phyloP scores from a whole-genome alignment of 2,329 filamentous ascomycete species.

The Fusarium haematococcum region DNA sequence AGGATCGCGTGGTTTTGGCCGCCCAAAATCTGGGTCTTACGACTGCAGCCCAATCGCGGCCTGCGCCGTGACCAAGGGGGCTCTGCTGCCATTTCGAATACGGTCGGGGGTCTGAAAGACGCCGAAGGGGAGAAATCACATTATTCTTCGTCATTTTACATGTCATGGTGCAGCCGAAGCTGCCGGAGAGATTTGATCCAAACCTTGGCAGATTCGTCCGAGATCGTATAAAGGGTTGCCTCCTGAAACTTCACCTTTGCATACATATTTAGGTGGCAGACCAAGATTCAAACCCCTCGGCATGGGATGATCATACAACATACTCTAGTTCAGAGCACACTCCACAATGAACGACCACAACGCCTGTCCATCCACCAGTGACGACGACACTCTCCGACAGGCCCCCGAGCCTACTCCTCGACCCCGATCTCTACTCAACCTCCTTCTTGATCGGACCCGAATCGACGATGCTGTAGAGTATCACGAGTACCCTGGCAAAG shows the following conservation, averaged over 20 bases:
- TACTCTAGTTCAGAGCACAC: neutral
- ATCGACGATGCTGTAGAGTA: slow-evolving; percentile 68
- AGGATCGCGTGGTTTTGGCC: slow-evolving; percentile 24
- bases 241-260: neutral
- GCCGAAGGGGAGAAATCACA: slow-evolving; percentile 10
- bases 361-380: slow-evolving; percentile 8
- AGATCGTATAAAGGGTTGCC: slow-evolving; percentile 28
- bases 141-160: slow-evolving; percentile 8
- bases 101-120: neutral
- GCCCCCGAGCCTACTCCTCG: neutral
- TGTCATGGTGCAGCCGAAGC: slow-evolving; percentile 10
- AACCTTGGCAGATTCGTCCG: slow-evolving; percentile 10
- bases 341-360: slow-evolving; percentile 11
- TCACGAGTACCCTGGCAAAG: slow-evolving; percentile 68
- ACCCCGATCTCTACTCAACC: slow-evolving; percentile 42
- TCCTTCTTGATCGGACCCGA: slow-evolving; percentile 68
- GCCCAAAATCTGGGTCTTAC: neutral
- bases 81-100: neutral
- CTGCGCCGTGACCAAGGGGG: slow-evolving; percentile 1
- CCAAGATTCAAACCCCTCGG: neutral
- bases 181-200: slow-evolving; percentile 23
- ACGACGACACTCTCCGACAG: slow-evolving; percentile 35
- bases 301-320: slow-evolving; percentile 4
- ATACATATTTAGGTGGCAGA: too few species aligned
- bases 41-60: neutral